Evolutionary conservation across 345 rosid genomes (phyloP).

Genomic region (Salix koriyanagi): DNA sequence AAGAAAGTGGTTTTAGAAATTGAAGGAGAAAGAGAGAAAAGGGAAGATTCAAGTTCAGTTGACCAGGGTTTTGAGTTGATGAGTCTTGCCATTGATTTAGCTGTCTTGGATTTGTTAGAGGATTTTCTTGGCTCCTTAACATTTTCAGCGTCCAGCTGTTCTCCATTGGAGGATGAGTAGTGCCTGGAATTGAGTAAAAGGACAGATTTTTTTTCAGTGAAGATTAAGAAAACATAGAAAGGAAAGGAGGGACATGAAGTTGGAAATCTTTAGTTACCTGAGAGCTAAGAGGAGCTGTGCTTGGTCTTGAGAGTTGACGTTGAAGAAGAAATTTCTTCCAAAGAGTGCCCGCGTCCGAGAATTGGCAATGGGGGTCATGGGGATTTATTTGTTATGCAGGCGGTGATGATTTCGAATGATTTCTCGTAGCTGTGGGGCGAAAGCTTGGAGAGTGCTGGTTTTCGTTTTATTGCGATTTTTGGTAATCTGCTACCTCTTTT

Average conservation of each 20-base stretch:
- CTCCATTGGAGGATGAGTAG: not conserved
- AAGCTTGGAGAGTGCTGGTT: too few relatives aligned
- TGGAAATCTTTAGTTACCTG: not conserved
- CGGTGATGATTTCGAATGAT: too few relatives aligned
- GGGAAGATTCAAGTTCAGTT: conserved; percentile 51
- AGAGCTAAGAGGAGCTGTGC: not conserved
- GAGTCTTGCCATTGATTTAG: conserved; percentile 49
- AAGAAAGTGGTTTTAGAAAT: conserved; percentile 51
- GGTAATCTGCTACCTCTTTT: too few relatives aligned
- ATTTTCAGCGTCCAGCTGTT: not conserved
- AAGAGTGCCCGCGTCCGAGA: not conserved
- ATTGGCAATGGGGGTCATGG: not conserved
- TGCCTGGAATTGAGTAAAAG: not conserved
- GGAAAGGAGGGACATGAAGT: too few relatives aligned
- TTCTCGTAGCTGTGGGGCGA: too few relatives aligned
- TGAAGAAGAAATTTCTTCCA: not conserved
- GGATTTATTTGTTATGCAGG: not conserved
- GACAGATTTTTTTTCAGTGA: not conserved
- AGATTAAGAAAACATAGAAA: not conserved
- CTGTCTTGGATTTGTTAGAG: conserved; percentile 41
- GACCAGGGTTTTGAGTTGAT: conserved; percentile 57
- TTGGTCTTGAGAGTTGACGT: not conserved
- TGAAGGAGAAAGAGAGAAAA: conserved; percentile 43
- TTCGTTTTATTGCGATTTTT: too few relatives aligned
- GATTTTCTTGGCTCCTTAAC: conserved; percentile 8